These are phyloP conservation scores for Gossypium arboreum DNA, from an alignment of 345 rosid genomes.

Conservation along the genomic window DNA sequence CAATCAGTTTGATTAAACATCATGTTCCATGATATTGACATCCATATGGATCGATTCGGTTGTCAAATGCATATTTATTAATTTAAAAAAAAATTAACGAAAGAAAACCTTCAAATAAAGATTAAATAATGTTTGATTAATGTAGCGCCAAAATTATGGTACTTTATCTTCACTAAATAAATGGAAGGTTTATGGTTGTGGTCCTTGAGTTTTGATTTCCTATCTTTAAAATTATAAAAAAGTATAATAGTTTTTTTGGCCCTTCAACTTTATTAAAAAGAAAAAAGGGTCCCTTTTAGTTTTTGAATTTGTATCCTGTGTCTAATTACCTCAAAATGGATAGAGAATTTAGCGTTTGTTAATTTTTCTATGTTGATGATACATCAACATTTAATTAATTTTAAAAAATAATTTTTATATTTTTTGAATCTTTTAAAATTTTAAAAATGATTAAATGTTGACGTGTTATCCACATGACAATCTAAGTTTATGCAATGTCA, in stretches of 20 bases:
- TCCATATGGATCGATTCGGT: background rate
- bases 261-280: no score
- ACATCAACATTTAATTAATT: no score
- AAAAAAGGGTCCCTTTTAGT: no score
- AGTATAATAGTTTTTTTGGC: no score
- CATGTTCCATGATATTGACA: background rate
- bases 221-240: background rate
- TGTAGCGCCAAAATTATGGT: background rate
- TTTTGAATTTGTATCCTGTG: no score
- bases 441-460: no score
- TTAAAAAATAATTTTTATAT: no score
- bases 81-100: background rate
- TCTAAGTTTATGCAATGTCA: no score
- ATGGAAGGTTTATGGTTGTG: background rate
- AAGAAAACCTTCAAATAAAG: background rate
- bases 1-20: background rate
- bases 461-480: fast-evolving
- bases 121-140: background rate
- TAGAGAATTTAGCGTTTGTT: no score
- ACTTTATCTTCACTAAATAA: background rate
- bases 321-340: no score
- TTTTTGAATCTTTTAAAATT: no score
- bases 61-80: background rate
- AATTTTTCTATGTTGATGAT: no score
- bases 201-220: background rate